These are phyloP conservation scores for Fusarium nisikadoi DNA, from an alignment of 2,329 filamentous ascomycete species.

Conservation along the genomic window DNA sequence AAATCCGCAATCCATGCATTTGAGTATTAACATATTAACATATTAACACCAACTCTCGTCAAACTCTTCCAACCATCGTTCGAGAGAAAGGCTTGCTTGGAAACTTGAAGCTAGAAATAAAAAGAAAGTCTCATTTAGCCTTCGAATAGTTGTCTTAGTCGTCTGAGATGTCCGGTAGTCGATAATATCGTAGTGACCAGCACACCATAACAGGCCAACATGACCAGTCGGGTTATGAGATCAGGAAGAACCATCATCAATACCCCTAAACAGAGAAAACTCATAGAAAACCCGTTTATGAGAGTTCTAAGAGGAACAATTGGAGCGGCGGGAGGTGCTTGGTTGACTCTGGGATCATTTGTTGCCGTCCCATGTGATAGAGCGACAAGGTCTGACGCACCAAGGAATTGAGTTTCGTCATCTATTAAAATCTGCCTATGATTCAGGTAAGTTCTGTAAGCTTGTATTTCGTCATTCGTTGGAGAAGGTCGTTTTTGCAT, in stretches of 20 bases:
- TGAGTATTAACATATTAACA: neutral
- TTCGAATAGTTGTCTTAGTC: constrained; percentile 25
- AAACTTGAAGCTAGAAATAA: neutral
- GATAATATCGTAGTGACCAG: constrained; percentile 23
- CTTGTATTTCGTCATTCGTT: constrained; percentile 59
- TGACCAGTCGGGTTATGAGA: constrained; percentile 23
- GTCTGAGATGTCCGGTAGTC: constrained; percentile 22
- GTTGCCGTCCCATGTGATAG: constrained; percentile 4
- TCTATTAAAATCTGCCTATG: constrained; percentile 63
- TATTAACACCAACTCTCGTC: neutral
- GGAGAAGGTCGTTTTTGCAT: constrained; percentile 60
- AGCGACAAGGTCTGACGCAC: constrained; percentile 42
- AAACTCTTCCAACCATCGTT: neutral
- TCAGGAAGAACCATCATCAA: constrained; percentile 28
- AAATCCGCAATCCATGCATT: neutral
- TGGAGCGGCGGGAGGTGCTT: neutral
- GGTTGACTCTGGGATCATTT: constrained; percentile 4
- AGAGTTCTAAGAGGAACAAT: constrained; percentile 20
- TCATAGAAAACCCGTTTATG: constrained; percentile 27
- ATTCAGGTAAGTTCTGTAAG: constrained; percentile 65
- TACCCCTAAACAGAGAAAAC: constrained; percentile 25
- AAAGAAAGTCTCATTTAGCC: neutral
- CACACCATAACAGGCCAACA: constrained; percentile 26
- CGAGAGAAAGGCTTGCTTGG: neutral
- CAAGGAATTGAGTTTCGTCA: constrained; percentile 69